Evolutionary conservation across 495 filamentous ascomycete genomes (phyloP), one percentile per base, ranked within the genome.

Genomic region (Clavariopsis aquatica): DNA sequence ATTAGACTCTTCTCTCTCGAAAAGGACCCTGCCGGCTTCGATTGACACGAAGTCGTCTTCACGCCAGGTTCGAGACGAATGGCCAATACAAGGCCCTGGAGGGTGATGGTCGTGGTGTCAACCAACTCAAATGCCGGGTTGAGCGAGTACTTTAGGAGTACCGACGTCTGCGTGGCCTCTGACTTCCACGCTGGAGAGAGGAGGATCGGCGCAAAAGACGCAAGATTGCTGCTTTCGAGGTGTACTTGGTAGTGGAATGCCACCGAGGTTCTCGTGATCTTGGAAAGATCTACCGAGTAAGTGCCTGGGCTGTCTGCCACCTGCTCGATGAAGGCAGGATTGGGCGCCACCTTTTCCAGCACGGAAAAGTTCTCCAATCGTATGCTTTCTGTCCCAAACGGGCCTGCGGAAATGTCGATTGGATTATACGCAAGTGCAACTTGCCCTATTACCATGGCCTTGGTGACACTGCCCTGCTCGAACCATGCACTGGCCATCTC

Each of bases 221-320:
- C 79, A 15, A 85, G 76, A 57, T 84, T 84, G 19, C 77, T 64
- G 47, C 81, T 81, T 28, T 94, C 88, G 28, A 92, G 73, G 67
- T 96, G 91, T n/a, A 96, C 78, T 74, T 93, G 89, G 73, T 98
- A 98, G 64, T 93, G 96, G 79, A 98, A 98, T 29, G 90, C 94
- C 2, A 94, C 87, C 0, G 89, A 82, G 12, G 90, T 87, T 59
- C 85, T 88, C 51, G 84, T 80, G 56, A 96, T 83, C 66, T 83
- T 87, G 9, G 85, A 79, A 1, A 91, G 74, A 66, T 89, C 84
- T 46, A 98, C 77, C 4, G 79, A 82, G 76, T 96, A 99, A 71
- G 94, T 89, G 47, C 93, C 94, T 9, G 89, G 80, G 59, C 82
- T 87, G 38, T 91, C 87, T 19, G 76, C 60, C n/a, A 84, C 79